Evolutionary conservation across 2,329 filamentous ascomycete species (phyloP), one percentile per base, ranked within the genome.

Genomic region (Exophiala sp.): DNA sequence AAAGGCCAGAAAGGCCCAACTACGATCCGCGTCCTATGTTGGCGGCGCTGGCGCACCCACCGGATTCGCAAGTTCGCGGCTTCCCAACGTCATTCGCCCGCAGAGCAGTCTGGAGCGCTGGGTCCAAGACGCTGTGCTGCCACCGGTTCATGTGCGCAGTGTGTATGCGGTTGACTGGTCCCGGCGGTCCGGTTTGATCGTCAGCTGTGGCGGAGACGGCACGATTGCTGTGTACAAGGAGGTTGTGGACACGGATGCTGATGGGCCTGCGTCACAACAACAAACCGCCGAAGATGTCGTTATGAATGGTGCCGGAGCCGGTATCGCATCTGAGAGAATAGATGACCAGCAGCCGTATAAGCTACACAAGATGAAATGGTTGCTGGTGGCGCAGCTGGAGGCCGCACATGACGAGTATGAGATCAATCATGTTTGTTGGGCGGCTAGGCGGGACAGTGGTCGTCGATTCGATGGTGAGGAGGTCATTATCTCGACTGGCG

Each of bases 361-460:
- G 22, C 46, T 55, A 40, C 46, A 53, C 43, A 62, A 48, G 43
- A 79, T 77, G 1, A 76, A 79, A 52, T 97, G 93, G 93, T 73
- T 75, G 5, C 68, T 91, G 2, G 63, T 95, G 13, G 80, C 81
- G 0, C 78, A 79, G n/a, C 64, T 86, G 1, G 75, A 83, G 41
- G 83, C 83, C 27, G 87, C 84, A 1, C 93, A 98, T 66, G 90
- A 88, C 1, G 87, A 94, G 2, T 96, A 91, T 64, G 93, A 98
- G 69, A 78, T 97, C 57, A 98, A 98, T 63, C 89, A 96, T 67
- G 78, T 93, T 42, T 82, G 80, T 1, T 98, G 93, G 93, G 89
- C 88, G 58, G 80, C 77, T 60, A 77, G 90, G 50, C 85, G 81
- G 50, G 89, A 95, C 65, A 74, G 75, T 43, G 83, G 72, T 1